Evolutionary conservation across 768 basidiomycete genomes (phyloP).

Genomic region (Lactifluus volemus): DNA sequence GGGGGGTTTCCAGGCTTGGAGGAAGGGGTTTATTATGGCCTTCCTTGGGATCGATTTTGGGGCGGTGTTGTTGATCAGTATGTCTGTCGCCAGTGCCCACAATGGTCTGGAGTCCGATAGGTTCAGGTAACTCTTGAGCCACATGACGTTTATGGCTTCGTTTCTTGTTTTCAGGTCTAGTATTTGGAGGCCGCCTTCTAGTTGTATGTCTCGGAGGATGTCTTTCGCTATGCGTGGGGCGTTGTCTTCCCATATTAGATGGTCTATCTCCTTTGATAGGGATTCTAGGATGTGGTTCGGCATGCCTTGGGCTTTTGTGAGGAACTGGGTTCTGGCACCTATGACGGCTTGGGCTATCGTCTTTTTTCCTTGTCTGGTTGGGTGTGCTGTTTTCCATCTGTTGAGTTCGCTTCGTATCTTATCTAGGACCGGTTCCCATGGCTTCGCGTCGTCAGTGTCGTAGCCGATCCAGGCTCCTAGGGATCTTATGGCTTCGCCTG

Average conservation of each 20-base stretch:
- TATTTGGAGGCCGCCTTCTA: constrained; percentile 6
- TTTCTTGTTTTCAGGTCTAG: constrained; percentile 10
- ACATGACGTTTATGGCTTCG: constrained; percentile 14
- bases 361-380: too few species aligned
- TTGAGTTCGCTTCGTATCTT: too few species aligned
- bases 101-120: not conserved
- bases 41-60: not conserved
- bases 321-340: not conserved
- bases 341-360: not conserved
- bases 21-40: not conserved
- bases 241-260: constrained; percentile 20
- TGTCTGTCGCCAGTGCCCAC: constrained; percentile 16
- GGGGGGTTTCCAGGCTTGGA: constrained; percentile 11
- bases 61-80: not conserved
- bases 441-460: too few species aligned
- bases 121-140: constrained; percentile 15
- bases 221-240: not conserved
- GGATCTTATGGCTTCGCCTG: too few species aligned
- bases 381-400: too few species aligned
- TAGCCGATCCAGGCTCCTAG: too few species aligned
- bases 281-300: not conserved
- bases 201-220: not conserved
- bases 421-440: too few species aligned
- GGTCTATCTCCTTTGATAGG: not conserved
- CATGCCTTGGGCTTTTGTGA: not conserved